Evolutionary conservation across 345 rosid genomes (phyloP), one percentile per base, ranked within the genome.

Genomic region (Hevea brasiliensis): DNA sequence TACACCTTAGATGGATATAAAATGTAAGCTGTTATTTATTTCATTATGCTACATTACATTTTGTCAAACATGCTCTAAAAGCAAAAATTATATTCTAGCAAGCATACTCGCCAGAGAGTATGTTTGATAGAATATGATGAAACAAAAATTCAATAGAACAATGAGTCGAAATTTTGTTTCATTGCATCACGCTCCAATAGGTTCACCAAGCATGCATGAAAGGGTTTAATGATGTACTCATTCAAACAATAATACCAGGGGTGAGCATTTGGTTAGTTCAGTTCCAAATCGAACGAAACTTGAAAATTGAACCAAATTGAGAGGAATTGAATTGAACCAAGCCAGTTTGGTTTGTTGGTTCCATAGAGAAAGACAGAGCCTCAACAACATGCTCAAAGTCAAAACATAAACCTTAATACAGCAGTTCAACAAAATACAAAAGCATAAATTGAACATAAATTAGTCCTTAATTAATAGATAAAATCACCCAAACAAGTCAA

Each of bases 1-100:
- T 87, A 72, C 81, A 95, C 99, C 62, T 79, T 84, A 77, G 98
- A 92, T 56, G 99, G 99, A 61, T 87, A 79, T 81, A 87, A 82
- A 80, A 92, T 95, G 99, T 95, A 83, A 81, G 91, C 77, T 21
- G 35, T 63, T 12, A 29, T 12, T 71, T 2, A 13, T 20, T 41
- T 4, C 42, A 67, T 8, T 7, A 32, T 32, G 2, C 37, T 62
- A 24, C 35, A 32, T 72, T 21, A 18, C 20, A 29, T 50, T 67
- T 13, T 67, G 35, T 66, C 10, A 54, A 21, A 54, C 10, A 20
- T 20, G 58, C 26, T 20, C 8, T 21, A 20, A n/a, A 9, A n/a
- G 24, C 27, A n/a, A 3, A 7, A 26, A 6, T 21, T 56, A 10
- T 23, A 10, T 7, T 56, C 27, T 24, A 21, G 27, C 26, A 21